Evolutionary conservation across 129 eudicot species (phyloP).

Genomic region (Silybum marianum): DNA sequence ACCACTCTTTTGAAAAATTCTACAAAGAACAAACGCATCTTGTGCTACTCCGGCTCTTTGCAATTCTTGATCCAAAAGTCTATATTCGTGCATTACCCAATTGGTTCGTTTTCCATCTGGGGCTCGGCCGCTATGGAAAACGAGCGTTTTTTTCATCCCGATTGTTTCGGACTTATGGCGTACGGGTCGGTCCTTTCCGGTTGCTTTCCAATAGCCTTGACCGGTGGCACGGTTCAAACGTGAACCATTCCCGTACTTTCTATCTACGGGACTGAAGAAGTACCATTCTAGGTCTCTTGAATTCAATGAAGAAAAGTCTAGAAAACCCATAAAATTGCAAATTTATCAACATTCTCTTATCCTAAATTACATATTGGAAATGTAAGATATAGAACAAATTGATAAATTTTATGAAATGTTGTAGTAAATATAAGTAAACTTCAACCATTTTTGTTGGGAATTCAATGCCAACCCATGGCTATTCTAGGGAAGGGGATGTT

Average conservation of each 20-base stretch:
- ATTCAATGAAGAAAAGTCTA: constrained; percentile 59
- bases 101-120: constrained; percentile 76
- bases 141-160: constrained; percentile 78
- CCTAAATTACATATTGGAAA: not conserved
- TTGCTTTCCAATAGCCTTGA: constrained; percentile 75
- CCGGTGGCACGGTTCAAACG: constrained; percentile 80
- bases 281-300: constrained; percentile 78
- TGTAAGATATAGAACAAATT: not conserved
- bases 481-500: not conserved
- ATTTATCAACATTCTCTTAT: constrained; percentile 1
- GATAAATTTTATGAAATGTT: not conserved
- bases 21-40: constrained; percentile 84
- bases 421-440: not conserved
- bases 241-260: constrained; percentile 63
- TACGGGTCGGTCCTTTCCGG: constrained; percentile 68
- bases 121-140: constrained; percentile 75
- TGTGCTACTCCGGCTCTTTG: constrained; percentile 54
- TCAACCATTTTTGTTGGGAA: not conserved
- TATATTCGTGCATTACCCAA: constrained; percentile 89
- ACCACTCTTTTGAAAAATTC: constrained; percentile 83
- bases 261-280: constrained; percentile 73
- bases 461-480: not conserved
- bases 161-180: constrained; percentile 54
- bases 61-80: constrained; percentile 60
- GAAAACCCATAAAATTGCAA: constrained; percentile 9